phyloP scores from a whole-genome alignment of 1,284 basidiomycete genomes.

The Anthracocystis panici-leucophaei region DNA sequence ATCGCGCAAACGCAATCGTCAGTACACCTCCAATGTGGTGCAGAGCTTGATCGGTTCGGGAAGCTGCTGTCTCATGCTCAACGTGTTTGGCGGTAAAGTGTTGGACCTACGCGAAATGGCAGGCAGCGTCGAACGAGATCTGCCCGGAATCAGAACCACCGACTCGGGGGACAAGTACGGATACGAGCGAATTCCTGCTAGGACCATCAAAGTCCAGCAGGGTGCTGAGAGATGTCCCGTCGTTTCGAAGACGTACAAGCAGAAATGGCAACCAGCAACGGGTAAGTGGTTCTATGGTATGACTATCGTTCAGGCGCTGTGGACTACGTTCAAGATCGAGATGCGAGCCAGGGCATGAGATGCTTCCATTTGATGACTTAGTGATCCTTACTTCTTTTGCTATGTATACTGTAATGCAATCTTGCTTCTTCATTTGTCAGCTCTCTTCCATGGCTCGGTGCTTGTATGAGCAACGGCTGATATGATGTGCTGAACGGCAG shows the following conservation, averaged over 20 bases:
- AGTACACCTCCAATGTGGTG: constrained; percentile 38
- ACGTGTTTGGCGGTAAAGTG: constrained; percentile 41
- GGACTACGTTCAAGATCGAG: constrained; percentile 46
- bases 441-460: neutral
- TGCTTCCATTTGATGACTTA: neutral
- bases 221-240: constrained; percentile 9
- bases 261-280: constrained; percentile 48
- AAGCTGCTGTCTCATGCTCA: constrained; percentile 49
- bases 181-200: constrained; percentile 40
- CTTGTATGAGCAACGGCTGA: neutral
- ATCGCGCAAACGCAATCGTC: constrained; percentile 23
- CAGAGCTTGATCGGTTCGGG: constrained; percentile 41
- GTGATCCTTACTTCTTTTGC: neutral
- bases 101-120: constrained; percentile 44
- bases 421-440: neutral
- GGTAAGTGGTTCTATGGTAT: constrained; percentile 35
- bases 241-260: constrained; percentile 8
- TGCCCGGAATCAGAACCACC: constrained; percentile 29
- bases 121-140: constrained; percentile 22
- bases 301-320: constrained; percentile 44
- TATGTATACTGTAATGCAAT: neutral
- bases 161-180: constrained; percentile 26
- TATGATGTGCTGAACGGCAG: no score
- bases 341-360: constrained; percentile 33
- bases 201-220: constrained; percentile 24